Evolutionary conservation across 306 rosid species (phyloP).

Genomic region (Luffa aegyptiaca): DNA sequence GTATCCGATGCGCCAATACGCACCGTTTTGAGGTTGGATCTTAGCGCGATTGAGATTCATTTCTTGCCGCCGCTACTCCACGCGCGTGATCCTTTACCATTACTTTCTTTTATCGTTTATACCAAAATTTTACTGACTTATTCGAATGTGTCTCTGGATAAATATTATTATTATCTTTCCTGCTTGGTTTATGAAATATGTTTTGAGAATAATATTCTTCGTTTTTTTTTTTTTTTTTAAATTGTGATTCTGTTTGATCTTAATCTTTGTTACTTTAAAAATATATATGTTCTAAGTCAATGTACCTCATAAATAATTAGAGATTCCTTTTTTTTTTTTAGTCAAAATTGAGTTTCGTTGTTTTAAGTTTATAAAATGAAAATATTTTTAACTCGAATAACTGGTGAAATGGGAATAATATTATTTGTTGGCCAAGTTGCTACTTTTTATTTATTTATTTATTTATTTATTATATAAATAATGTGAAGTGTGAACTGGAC

Average conservation of each 20-base stretch:
- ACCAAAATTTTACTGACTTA: not conserved
- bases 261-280: not conserved
- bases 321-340: not conserved
- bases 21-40: not conserved
- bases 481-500: too few relatives aligned
- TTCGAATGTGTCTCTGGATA: not conserved
- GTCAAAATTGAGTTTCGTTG: too few relatives aligned
- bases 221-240: not conserved
- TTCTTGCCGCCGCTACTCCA: not conserved
- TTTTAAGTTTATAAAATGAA: too few relatives aligned
- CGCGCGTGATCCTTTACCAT: not conserved
- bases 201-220: not conserved
- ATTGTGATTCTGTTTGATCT: not conserved
- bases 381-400: too few relatives aligned
- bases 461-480: too few relatives aligned
- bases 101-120: not conserved
- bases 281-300: not conserved
- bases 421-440: too few relatives aligned
- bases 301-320: not conserved
- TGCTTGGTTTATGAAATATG: not conserved
- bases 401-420: too few relatives aligned
- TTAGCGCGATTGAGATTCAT: not conserved
- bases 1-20: conserved; percentile 6
- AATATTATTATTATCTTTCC: not conserved
- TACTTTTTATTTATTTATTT: too few relatives aligned